Base-by-base conservation (phyloP, 148 eudicot genomes). In the Cornus kousa region DNA sequence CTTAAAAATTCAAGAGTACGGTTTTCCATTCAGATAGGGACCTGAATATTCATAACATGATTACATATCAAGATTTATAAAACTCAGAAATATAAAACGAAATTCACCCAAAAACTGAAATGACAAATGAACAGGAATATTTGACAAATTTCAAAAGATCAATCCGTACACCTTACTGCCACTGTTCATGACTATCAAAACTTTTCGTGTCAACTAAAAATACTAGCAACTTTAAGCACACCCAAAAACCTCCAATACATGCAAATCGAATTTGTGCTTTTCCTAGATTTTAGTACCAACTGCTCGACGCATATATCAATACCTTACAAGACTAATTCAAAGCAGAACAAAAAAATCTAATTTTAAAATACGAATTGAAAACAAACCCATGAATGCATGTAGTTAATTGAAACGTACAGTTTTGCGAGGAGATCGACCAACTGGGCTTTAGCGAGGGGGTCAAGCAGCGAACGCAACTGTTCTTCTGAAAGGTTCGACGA, bases 391-490 rank as follows among this genome's bases (percentile, higher is more conserved):
- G 13, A 13, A 23, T 24, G 48, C 0, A n/a, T 3, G 20, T 16
- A 70, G 50, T 3, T 10, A 37, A 33, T 3, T 53, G 70, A 55
- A 78, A 78, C 85, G 31, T 86, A 91, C 90, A 85, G 68, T 74
- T 89, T 91, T 40, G 90, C 79, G 59, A 91, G 92, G 19, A 89
- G 86, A 79, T 89, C 89, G 68, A 91, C 82, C 74, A 91, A 79
- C 79, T 87, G 92, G 79, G 86, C 73, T 83, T 91, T 91, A 75
- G 88, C 84, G 12, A 91, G 90, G 33, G 92, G 90, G 31, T 91
- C 92, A 69, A 91, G 87, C 70, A 91, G 82, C 66, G 82, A 82
- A 69, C 90, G 89, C 74, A 91, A 74, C 55, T 87, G 78, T 72
- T 86, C 84, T 46, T 74, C 84, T n/a, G 88, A 69, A 7, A 77